Conservation (phyloP, 208 protist species). For the Wallacemonas sp. region DNA sequence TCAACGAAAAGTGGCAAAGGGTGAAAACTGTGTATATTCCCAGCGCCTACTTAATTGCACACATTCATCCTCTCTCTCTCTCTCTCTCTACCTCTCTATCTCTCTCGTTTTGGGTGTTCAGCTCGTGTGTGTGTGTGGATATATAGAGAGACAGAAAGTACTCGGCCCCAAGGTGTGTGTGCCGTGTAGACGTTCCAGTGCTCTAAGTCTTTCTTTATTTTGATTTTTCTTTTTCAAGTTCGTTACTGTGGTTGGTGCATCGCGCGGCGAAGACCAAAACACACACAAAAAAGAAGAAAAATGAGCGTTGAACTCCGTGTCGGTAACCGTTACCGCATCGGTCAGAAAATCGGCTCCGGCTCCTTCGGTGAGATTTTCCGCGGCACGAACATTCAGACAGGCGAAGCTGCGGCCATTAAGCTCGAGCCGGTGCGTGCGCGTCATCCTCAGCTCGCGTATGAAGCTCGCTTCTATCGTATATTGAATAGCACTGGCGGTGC, state of each 20-base stretch:
- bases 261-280: neutral
- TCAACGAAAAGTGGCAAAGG: no score
- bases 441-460: slow-evolving; percentile 92
- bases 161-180: no score
- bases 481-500: slow-evolving; percentile 78
- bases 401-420: slow-evolving; percentile 91
- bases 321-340: slow-evolving; percentile 96
- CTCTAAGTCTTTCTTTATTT: no score
- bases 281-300: neutral
- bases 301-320: slow-evolving; percentile 94
- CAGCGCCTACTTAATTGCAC: no score
- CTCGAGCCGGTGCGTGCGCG: slow-evolving; percentile 89
- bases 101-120: no score
- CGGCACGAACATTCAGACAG: slow-evolving; percentile 89
- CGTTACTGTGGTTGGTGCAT: neutral
- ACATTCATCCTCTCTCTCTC: no score
- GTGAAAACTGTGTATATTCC: no score
- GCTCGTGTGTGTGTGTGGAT: no score
- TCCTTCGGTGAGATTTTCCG: slow-evolving; percentile 94
- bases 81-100: no score
- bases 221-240: no score
- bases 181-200: no score
- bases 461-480: slow-evolving; percentile 88
- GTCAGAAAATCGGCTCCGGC: slow-evolving; percentile 97
- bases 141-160: no score